Evolutionary conservation across 495 filamentous ascomycete species (phyloP).

Genomic region (Sphaerosporella brunnea): DNA sequence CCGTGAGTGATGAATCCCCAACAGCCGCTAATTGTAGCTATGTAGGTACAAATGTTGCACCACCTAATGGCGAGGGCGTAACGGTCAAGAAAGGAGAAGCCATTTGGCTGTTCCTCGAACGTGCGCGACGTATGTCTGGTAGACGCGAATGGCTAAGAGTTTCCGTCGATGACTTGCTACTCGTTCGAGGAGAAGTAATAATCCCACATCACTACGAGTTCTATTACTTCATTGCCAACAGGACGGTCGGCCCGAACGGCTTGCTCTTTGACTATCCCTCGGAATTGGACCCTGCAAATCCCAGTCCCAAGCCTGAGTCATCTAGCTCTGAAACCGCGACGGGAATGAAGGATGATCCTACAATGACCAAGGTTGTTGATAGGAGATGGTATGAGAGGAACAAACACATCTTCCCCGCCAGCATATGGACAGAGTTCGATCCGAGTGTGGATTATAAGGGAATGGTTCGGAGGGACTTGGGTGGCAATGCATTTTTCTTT

Average conservation of each 20-base stretch:
- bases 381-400: constrained; percentile 90
- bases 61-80: constrained; percentile 48
- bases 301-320: constrained; percentile 4
- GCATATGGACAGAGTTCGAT: constrained; percentile 89
- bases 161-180: constrained; percentile 88
- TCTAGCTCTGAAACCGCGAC: constrained; percentile 26
- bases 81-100: constrained; percentile 83
- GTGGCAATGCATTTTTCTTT: constrained; percentile 90
- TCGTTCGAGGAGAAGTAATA: constrained; percentile 81
- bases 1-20: neutral
- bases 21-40: neutral
- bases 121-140: constrained; percentile 28
- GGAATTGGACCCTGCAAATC: constrained; percentile 22
- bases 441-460: constrained; percentile 68
- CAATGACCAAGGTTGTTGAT: constrained; percentile 86
- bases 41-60: constrained; percentile 53
- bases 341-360: constrained; percentile 60
- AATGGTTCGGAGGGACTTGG: constrained; percentile 62
- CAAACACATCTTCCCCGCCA: constrained; percentile 95
- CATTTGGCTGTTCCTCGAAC: constrained; percentile 80
- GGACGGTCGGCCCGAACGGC: constrained; percentile 50
- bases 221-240: constrained; percentile 91
- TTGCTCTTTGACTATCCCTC: constrained; percentile 63
- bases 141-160: constrained; percentile 76
- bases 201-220: constrained; percentile 95